Conservation (phyloP, 1,139 yeast genomes). For the Scheffersomyces cryptocercus region DNA sequence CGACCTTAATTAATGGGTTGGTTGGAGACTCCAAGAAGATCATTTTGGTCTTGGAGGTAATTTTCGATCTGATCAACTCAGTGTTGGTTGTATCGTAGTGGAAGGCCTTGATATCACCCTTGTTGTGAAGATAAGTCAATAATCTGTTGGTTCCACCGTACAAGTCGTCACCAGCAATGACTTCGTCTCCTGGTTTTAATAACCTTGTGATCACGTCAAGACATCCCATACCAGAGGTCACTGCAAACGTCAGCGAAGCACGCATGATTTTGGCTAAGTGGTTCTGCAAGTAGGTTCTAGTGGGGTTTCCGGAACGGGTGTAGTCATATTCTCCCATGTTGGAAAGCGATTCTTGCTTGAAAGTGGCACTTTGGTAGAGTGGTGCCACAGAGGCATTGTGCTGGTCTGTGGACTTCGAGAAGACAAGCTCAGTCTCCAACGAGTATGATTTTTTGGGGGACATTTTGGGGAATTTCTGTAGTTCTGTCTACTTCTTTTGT, state of each 20-base stretch:
- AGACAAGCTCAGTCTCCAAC: constrained; percentile 76
- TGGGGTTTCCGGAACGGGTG: constrained; percentile 94
- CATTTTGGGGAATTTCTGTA: constrained; percentile 9
- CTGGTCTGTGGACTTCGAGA: constrained; percentile 65
- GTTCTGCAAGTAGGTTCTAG: constrained; percentile 75
- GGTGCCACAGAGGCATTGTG: constrained; percentile 86
- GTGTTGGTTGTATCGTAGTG: constrained; percentile 84
- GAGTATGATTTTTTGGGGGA: constrained; percentile 37
- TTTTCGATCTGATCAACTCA: constrained; percentile 54
- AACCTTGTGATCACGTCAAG: constrained; percentile 78
- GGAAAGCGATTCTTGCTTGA: constrained; percentile 74
- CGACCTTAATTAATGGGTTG: constrained; percentile 85
- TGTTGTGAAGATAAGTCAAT: constrained; percentile 67
- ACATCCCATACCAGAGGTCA: constrained; percentile 91
- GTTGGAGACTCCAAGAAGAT: constrained; percentile 88
- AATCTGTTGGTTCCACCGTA: constrained; percentile 92
- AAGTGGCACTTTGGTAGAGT: constrained; percentile 89
- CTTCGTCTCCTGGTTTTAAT: constrained; percentile 76
- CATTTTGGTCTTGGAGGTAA: constrained; percentile 61
- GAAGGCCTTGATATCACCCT: constrained; percentile 66
- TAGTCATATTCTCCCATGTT: constrained; percentile 88
- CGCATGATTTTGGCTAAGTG: constrained; percentile 77
- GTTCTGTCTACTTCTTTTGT: too few species aligned
- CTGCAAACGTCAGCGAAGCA: constrained; percentile 74
- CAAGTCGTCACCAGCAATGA: constrained; percentile 89